Evolutionary conservation across 495 filamentous ascomycete species (phyloP).

Genomic region (Neurospora sp.): DNA sequence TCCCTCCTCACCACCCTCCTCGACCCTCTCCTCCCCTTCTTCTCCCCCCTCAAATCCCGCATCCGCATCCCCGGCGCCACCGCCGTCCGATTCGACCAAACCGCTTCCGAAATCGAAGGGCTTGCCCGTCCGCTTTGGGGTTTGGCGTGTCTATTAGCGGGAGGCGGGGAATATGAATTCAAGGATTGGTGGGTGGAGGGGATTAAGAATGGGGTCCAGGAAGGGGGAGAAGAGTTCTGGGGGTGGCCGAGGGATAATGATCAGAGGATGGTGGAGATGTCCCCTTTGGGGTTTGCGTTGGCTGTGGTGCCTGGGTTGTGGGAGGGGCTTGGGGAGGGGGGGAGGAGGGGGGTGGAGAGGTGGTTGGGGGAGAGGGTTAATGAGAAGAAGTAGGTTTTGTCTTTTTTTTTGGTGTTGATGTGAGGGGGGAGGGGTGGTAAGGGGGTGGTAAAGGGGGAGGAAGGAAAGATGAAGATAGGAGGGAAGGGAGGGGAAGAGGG

Average conservation of each 20-base stretch:
- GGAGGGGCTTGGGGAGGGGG: slow-evolving; percentile 47
- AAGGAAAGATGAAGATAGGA: too few relatives aligned
- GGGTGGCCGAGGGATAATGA: slow-evolving; percentile 61
- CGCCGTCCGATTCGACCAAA: slow-evolving; percentile 62
- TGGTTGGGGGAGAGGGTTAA: slow-evolving; percentile 67
- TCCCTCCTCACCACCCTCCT: slow-evolving; percentile 48
- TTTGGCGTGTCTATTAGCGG: slow-evolving; percentile 55
- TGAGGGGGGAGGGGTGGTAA: background rate
- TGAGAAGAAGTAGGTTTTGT: slow-evolving; percentile 46
- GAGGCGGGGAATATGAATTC: slow-evolving; percentile 51
- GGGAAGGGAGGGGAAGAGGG: too few relatives aligned
- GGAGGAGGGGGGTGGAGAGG: slow-evolving; percentile 45
- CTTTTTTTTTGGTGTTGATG: background rate
- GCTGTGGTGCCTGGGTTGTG: slow-evolving; percentile 58
- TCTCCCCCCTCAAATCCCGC: slow-evolving; percentile 47
- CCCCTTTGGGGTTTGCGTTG: slow-evolving; percentile 55
- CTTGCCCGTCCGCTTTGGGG: slow-evolving; percentile 68
- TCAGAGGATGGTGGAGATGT: slow-evolving; percentile 82
- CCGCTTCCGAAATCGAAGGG: slow-evolving; percentile 67
- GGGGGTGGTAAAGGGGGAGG: background rate
- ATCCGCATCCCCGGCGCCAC: slow-evolving; percentile 54
- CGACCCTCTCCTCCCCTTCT: slow-evolving; percentile 53
- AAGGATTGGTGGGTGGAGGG: slow-evolving; percentile 57
- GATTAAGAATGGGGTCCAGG: slow-evolving; percentile 52
- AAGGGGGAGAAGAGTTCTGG: slow-evolving; percentile 53